Base-by-base conservation (phyloP, 192 early-diverging fungal species). In the Rhizophagus sp. region DNA sequence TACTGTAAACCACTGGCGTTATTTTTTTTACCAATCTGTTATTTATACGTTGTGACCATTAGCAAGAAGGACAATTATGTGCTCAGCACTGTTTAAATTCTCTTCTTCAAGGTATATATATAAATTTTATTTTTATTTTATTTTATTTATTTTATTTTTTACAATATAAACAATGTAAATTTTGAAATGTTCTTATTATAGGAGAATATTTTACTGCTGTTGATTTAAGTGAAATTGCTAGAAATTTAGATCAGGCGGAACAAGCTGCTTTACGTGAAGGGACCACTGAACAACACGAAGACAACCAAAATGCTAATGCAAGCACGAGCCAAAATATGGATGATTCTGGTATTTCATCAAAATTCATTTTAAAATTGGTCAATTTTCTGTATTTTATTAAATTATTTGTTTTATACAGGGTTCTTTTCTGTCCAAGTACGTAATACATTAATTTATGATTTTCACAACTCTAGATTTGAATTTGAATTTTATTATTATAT, bases 41-140 rank as follows among this genome's bases (percentile, higher is more conserved):
- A 76, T 61, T 4, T 34, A 39, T 65, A 33, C 27, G 12, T 15
- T 9, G 4, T 24, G 36, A 61, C 22, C 44, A 78, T n/a, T 24
- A 91, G 88, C 93, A 95, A 92, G 92, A 94, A 81, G 94, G 93
- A 36, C 88, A 91, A 73, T 85, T 95, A 61, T 95, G 94, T 76
- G 93, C 93, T 0, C 94, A 95, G 62, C 93, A 95, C 85, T 92
- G 93, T 39, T 76, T 95, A 69, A 95, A 95, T 80, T 87, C 91
- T n/a, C 84, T 95, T 15, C 85, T 95, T 27, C 87, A 90, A 86
- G 87, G 87, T 76, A 83, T 66, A 47, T 39, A 12, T 1, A 19
- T 50, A 68, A 1, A 30, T 30, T 30, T 30, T 30, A 30, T 30
- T 30, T 30, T 30, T 30, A 30, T 30, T 30, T 30, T 30, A 30